Percentiles rank a stretch among this genome's conserved stretches.
phyloP scores from a whole-genome alignment of 208 protist genomes.

The Leishmania guyanensis region DNA sequence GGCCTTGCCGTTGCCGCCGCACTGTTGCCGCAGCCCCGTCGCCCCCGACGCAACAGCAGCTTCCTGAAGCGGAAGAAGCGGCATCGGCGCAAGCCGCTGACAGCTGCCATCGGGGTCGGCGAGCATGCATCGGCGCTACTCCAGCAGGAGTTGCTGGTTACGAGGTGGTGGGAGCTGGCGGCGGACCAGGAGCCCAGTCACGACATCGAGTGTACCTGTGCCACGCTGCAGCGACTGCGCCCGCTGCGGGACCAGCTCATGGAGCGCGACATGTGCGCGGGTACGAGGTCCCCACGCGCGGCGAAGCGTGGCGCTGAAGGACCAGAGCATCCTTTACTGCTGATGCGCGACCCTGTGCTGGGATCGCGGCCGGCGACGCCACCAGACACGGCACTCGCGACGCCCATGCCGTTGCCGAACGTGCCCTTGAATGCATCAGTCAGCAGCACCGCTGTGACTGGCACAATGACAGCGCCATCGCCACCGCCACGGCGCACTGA shows the following conservation, averaged over 20 bases:
- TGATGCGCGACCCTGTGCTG: background rate
- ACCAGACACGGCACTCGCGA: background rate
- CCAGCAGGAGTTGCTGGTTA: slow-evolving; percentile 37
- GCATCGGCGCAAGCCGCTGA: slow-evolving; percentile 31
- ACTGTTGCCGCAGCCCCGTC: background rate
- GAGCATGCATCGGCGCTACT: slow-evolving; percentile 40
- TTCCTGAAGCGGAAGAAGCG: background rate
- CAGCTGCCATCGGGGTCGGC: slow-evolving; percentile 52
- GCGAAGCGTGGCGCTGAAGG: background rate
- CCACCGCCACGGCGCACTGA: background rate
- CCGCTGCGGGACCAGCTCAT: slow-evolving; percentile 42
- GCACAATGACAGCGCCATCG: background rate
- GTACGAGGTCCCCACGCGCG: background rate
- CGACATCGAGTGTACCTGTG: slow-evolving; percentile 48
- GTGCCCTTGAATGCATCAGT: background rate
- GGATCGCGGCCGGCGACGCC: no score
- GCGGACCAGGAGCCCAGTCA: slow-evolving; percentile 36
- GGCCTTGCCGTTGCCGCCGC: background rate
- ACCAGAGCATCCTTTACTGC: background rate
- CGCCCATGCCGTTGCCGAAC: background rate
- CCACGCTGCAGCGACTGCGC: slow-evolving; percentile 37
- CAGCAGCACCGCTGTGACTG: background rate
- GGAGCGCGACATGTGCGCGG: slow-evolving; percentile 26
- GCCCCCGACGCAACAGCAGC: background rate
- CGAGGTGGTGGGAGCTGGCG: slow-evolving; percentile 40